Percentiles rank a stretch among this genome's conserved stretches.
These are phyloP conservation scores for Pestalotiopsis sp. DNA, from an alignment of 2,329 filamentous ascomycete species.

Conservation along the genomic window DNA sequence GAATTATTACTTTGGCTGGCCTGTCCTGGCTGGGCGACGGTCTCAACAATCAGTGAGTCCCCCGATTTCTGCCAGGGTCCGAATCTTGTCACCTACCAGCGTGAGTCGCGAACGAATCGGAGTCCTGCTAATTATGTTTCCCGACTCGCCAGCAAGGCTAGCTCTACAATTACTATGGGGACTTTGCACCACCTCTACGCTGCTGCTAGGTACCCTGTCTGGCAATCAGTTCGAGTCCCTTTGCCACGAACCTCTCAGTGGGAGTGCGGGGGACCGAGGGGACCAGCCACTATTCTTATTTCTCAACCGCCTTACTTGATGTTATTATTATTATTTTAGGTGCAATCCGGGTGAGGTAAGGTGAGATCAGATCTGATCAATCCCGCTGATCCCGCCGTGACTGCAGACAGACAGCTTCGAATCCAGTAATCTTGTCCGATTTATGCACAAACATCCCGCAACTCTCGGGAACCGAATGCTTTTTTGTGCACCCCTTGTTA, in stretches of 20 bases:
- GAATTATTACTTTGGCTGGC: background rate
- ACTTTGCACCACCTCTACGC: background rate
- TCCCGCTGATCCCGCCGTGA: too few species aligned
- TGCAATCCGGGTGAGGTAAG: too few species aligned
- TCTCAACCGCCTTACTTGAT: background rate
- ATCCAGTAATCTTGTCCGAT: background rate
- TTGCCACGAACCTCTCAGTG: background rate
- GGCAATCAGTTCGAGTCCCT: background rate
- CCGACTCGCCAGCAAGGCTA: background rate
- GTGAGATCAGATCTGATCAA: too few species aligned
- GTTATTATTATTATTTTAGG: background rate
- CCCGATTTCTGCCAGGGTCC: background rate
- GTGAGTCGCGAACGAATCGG: slow-evolving; percentile 3
- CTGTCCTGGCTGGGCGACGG: background rate
- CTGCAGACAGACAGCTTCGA: background rate
- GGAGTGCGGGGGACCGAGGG: background rate
- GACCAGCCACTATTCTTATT: background rate
- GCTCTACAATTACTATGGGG: background rate
- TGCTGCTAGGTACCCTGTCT: background rate
- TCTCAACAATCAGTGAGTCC: background rate
- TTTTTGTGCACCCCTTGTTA: too few species aligned
- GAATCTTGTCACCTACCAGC: background rate
- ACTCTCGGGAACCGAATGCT: too few species aligned
- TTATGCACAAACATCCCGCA: background rate
- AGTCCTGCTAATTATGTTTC: slow-evolving; percentile 4